Evolutionary conservation across 805 yeast genomes (phyloP), one percentile per base, ranked within the genome.

Genomic region (Zygosaccharomyces pseudorouxii): DNA sequence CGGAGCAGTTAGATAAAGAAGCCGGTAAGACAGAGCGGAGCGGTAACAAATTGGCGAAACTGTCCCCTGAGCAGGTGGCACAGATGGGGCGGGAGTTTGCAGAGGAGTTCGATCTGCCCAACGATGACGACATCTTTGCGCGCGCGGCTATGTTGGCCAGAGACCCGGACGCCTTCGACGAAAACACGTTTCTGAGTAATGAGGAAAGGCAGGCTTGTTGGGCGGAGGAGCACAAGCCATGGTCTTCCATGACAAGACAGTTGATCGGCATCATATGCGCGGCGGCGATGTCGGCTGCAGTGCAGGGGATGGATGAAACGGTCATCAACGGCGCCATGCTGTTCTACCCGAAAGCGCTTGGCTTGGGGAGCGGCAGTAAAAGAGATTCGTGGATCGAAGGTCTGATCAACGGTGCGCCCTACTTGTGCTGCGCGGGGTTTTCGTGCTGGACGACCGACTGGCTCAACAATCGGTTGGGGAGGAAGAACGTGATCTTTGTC

Each of bases 261-360:
- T 69, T 84, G 56, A 63, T 77, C 52, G 78, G 71, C 50, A 78
- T 83, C 48, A 79, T 84, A 47, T 74, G 81, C 11, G 75, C 82
- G 55, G 81, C 84, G n/a, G 82, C 89, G 1, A 75, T 83, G 78
- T 84, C 86, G 45, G 90, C 89, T 18, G 86, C 86, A 18, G 84
- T 83, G 36, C 89, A 83, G 64, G 89, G 90, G 64, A 83, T 84
- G 82, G 89, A 84, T 67, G 88, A 84, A 64, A 72, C 86, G 4
- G 88, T 84, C 19, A 78, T 84, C 51, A 83, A 82, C 57, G 90
- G 90, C 55, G 89, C 89, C 6, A 72, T 77, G 46, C 65, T 84
- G 45, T 80, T 78, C 59, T 84, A 80, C 62, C 86, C 86, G 2
- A 47, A 55, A 1, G 75, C 70, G 22, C 73, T 84, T 62, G 83